Conservation (phyloP, 805 yeast genomes). For the Blastobotrys chiropterorum region DNA sequence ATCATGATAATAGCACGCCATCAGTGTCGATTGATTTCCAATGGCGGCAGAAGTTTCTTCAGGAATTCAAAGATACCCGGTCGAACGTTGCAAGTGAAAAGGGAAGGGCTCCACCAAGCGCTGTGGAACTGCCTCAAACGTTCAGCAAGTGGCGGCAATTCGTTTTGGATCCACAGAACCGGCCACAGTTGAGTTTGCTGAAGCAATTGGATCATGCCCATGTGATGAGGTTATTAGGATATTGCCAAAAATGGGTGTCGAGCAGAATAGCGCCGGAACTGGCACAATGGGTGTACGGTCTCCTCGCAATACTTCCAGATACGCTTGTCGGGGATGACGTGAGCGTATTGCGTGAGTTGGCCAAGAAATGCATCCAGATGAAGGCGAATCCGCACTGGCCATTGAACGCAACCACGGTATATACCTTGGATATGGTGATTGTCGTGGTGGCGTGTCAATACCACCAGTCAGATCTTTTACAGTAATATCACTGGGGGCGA, state of each 20-base stretch:
- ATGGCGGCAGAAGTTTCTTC: no score
- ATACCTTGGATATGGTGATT: conserved; percentile 19
- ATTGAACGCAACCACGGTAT: conserved; percentile 9
- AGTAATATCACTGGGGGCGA: no score
- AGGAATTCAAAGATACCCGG: no score
- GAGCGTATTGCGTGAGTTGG: conserved; percentile 38
- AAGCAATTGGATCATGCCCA: no score
- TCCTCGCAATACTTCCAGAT: conserved; percentile 36
- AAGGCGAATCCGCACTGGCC: conserved; percentile 14
- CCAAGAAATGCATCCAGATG: conserved; percentile 29
- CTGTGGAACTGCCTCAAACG: no score
- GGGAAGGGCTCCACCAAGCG: no score
- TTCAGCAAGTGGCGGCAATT: no score
- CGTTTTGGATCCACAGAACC: no score
- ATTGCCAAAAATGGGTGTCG: conserved; percentile 39
- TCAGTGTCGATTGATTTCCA: no score
- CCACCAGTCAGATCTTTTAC: conserved; percentile 12
- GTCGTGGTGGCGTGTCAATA: conserved; percentile 18
- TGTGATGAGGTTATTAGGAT: conserved; percentile 36
- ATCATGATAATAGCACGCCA: no score
- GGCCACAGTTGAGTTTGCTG: no score
- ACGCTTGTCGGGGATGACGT: conserved; percentile 35
- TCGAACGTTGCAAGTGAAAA: no score
- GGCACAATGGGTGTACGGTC: conserved; percentile 37
- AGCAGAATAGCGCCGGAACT: conserved; percentile 26